Evolutionary conservation across 1,284 basidiomycete species (phyloP).

Genomic region (Trichosporon coremiiforme): DNA sequence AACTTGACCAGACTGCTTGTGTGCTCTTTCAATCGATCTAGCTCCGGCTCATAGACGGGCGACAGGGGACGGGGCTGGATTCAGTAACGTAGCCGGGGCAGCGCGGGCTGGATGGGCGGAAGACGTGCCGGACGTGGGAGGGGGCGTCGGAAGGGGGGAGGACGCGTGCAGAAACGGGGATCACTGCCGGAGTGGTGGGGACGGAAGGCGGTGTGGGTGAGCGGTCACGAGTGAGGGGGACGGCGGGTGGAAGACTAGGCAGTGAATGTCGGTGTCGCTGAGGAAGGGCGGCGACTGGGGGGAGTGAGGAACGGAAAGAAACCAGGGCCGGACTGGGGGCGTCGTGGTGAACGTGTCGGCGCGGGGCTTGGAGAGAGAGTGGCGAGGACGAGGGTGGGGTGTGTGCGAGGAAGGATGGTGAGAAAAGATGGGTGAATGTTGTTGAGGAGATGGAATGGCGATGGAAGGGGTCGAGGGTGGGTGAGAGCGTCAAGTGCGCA

Average conservation of each 20-base stretch:
- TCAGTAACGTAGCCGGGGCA: background rate
- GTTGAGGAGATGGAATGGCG: constrained; percentile 5
- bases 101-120: background rate
- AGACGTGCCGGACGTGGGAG: background rate
- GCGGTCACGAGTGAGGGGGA: background rate
- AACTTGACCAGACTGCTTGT: background rate
- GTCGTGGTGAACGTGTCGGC: background rate
- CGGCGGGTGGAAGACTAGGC: background rate
- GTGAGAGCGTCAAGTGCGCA: background rate
- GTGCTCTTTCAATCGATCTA: background rate
- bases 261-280: background rate
- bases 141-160: background rate
- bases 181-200: constrained; percentile 2
- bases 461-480: background rate
- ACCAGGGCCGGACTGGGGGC: background rate
- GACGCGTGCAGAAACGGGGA: background rate
- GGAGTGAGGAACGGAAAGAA: background rate
- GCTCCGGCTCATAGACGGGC: background rate
- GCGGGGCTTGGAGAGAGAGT: background rate
- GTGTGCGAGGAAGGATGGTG: background rate
- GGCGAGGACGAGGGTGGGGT: background rate
- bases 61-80: background rate
- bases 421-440: constrained; percentile 1
- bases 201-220: background rate
- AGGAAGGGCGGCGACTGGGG: constrained; percentile 3